phyloP scores from a whole-genome alignment of 805 yeast species.

The Wickerhamiella allomyrinae region DNA sequence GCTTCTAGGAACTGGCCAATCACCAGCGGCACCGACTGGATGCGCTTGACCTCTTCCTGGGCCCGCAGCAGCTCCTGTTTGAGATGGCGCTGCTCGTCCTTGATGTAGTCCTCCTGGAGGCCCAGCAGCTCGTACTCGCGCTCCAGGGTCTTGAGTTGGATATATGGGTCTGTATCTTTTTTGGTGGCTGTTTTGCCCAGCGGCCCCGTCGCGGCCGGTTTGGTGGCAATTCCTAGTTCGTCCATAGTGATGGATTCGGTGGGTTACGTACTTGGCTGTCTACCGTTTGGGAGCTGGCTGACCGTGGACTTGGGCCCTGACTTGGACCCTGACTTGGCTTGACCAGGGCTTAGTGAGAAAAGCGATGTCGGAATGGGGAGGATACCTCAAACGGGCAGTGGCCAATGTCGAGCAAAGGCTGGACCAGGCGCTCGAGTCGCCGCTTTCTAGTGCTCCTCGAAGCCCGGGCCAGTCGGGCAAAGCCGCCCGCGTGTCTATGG shows the following conservation, averaged over 20 bases:
- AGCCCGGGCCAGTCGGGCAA: neutral
- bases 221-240: slow-evolving; percentile 1
- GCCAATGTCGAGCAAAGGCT: slow-evolving; percentile 29
- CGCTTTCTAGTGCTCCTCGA: neutral
- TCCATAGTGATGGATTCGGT: neutral
- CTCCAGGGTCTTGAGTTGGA: slow-evolving; percentile 74
- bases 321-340: no score
- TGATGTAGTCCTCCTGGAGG: slow-evolving; percentile 91
- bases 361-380: slow-evolving; percentile 17
- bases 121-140: slow-evolving; percentile 73
- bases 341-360: neutral
- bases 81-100: slow-evolving; percentile 94
- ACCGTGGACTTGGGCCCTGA: no score
- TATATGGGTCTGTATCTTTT: slow-evolving; percentile 48
- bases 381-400: slow-evolving; percentile 28
- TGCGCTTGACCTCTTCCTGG: slow-evolving; percentile 95
- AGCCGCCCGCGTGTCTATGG: slow-evolving; percentile 45
- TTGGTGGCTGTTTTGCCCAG: neutral
- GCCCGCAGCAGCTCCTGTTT: slow-evolving; percentile 91
- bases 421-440: slow-evolving; percentile 24
- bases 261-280: neutral
- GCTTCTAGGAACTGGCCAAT: slow-evolving; percentile 98
- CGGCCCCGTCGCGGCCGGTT: neutral
- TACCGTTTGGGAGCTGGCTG: neutral
- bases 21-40: slow-evolving; percentile 93